Base-by-base conservation (phyloP, 169 alveolate species). In the Eimeria necatrix region DNA sequence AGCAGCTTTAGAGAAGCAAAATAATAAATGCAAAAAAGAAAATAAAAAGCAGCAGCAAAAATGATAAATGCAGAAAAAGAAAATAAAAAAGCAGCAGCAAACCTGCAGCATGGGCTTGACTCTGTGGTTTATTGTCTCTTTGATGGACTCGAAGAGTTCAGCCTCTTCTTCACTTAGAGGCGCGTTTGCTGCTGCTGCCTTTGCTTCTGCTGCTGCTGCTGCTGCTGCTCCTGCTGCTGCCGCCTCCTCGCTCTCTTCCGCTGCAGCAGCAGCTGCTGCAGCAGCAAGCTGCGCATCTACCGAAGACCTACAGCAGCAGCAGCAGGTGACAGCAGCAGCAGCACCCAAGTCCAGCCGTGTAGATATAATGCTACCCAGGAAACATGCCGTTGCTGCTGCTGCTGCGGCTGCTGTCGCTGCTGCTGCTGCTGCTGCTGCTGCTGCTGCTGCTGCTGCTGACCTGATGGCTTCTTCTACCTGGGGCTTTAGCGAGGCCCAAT, bases 51-150 rank as follows among this genome's bases (percentile, higher is more conserved):
- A 32, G 41, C 41, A 32, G 41, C 41, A 32, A 32, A 32, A 32
- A 32, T 0, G 41, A 32, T 32, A 32, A 32, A 32, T 32, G 41
- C 41, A 32, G 41, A 32, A 32, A 32, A 32, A 32, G 41, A 32
- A 32, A 32, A 32, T 2, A 32, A 32, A 32, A 32, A 32, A 32
- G 41, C 41, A 32, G 41, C 41, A 32, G 41, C 41, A 12, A 12
- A 68, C 78, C n/a, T 56, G 91, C n/a, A 83, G 76, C 91, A 83
- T 83, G n/a, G 91, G 91, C 46, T 76, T n/a, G 18, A 61, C 91
- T 24, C 91, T n/a, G 26, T n/a, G 16, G 56, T 83, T 18, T 46
- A 83, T 7, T 24, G 61, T 60, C 56, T 53, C 73, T 59, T 56
- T 83, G 53, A 83, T 83, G 9, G 91, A 49, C 48, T 83, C 91